Evolutionary conservation across 2,329 filamentous ascomycete genomes (phyloP).

Genomic region (Paraphoma sp.): DNA sequence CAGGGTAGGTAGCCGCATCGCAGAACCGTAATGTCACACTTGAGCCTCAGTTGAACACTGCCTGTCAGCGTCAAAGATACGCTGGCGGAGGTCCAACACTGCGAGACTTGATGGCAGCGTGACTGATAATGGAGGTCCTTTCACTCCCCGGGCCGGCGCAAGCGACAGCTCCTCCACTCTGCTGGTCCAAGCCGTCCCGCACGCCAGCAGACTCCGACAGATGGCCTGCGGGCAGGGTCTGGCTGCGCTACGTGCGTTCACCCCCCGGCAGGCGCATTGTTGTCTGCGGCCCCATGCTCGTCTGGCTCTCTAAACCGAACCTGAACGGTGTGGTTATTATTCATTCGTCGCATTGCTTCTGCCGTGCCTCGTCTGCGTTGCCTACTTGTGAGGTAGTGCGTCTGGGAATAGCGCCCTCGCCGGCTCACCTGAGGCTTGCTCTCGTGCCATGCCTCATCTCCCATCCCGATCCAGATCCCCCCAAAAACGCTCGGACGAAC

Average conservation of each 20-base stretch:
- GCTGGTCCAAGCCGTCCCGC: conserved; percentile 50
- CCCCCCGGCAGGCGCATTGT: conserved; percentile 40
- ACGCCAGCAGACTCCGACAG: conserved; percentile 45
- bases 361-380: conserved; percentile 49
- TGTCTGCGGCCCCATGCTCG: conserved; percentile 40
- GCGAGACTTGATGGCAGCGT: conserved; percentile 17
- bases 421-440: conserved; percentile 45
- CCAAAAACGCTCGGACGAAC: conserved; percentile 49
- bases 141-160: conserved; percentile 41
- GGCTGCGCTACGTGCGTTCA: conserved; percentile 40
- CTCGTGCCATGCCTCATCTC: conserved; percentile 42
- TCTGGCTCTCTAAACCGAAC: conserved; percentile 35
- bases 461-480: conserved; percentile 51
- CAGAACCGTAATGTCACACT: conserved; percentile 11
- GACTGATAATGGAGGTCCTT: conserved; percentile 17
- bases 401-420: conserved; percentile 44
- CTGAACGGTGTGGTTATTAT: conserved; percentile 48
- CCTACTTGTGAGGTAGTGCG: conserved; percentile 47
- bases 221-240: conserved; percentile 43
- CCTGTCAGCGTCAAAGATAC: conserved; percentile 6
- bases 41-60: conserved; percentile 5
- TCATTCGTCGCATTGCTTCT: conserved; percentile 46
- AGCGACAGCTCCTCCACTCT: conserved; percentile 44
- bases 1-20: conserved; percentile 45
- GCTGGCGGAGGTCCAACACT: conserved; percentile 8